Conservation (phyloP, 805 yeast genomes). For the Starmerella roubikii region DNA sequence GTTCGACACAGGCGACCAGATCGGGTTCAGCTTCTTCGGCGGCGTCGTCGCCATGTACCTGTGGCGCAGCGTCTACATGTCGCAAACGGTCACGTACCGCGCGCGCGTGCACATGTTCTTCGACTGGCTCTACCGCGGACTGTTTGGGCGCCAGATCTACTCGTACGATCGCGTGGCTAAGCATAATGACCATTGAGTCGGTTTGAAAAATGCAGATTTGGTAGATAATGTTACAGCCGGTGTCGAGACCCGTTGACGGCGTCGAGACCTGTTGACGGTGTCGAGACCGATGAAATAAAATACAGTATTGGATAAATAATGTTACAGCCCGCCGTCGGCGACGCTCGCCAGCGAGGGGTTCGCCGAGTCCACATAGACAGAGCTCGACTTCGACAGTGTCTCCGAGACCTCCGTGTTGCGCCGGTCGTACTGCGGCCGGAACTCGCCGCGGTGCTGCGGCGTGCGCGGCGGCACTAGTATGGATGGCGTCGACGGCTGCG, state of each 20-base stretch:
- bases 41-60: slow-evolving; percentile 58
- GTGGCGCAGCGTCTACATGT: slow-evolving; percentile 60
- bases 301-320: neutral
- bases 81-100: slow-evolving; percentile 52
- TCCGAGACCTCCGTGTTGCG: slow-evolving; percentile 8
- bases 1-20: slow-evolving; percentile 40
- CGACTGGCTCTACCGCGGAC: slow-evolving; percentile 51
- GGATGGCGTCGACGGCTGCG: too few species aligned
- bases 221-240: too few species aligned
- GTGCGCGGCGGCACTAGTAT: too few species aligned
- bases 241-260: too few species aligned
- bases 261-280: too few species aligned
- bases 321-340: slow-evolving; percentile 1
- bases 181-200: neutral
- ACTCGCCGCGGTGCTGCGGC: slow-evolving; percentile 8
- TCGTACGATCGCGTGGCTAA: slow-evolving; percentile 19
- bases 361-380: slow-evolving; percentile 16
- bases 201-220: too few species aligned
- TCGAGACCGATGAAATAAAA: too few species aligned
- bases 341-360: slow-evolving; percentile 12
- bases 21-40: slow-evolving; percentile 44
- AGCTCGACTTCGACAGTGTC: slow-evolving; percentile 11
- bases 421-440: slow-evolving; percentile 7
- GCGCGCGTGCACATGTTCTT: slow-evolving; percentile 48
- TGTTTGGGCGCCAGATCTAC: slow-evolving; percentile 28